Percentiles rank a stretch among this genome's conserved stretches.
Evolutionary conservation across 495 filamentous ascomycete genomes (phyloP).

Genomic region (Talaromyces stipitatus): DNA sequence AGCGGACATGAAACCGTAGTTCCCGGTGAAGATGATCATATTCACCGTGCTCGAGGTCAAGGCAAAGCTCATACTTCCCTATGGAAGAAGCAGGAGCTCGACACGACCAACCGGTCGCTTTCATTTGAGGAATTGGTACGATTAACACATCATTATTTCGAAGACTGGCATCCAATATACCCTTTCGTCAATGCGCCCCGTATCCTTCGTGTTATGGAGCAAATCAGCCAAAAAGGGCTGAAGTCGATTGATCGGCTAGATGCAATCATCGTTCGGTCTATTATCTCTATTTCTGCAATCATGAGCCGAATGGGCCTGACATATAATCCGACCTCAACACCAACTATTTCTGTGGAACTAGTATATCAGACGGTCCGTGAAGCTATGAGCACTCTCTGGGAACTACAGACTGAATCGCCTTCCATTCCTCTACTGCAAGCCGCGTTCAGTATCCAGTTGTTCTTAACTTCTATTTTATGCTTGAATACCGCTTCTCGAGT

Average conservation of each 20-base stretch:
- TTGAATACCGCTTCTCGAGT: conserved; percentile 42
- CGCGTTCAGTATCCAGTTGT: conserved; percentile 35
- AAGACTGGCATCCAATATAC: conserved; percentile 41
- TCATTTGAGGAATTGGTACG: conserved; percentile 27
- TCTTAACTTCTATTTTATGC: conserved; percentile 37
- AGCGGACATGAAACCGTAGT: conserved; percentile 25
- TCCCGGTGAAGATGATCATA: conserved; percentile 40
- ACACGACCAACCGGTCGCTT: conserved; percentile 8
- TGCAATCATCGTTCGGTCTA: conserved; percentile 32
- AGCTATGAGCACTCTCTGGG: conserved; percentile 27
- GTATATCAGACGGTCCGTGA: conserved; percentile 30
- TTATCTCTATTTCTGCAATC: conserved; percentile 33
- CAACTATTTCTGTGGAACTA: conserved; percentile 20
- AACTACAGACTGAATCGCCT: conserved; percentile 26
- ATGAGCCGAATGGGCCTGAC: neutral
- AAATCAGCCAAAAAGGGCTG: conserved; percentile 16
- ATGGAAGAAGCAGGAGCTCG: conserved; percentile 23
- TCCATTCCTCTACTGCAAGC: conserved; percentile 35
- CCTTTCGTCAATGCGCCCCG: conserved; percentile 38
- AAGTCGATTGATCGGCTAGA: conserved; percentile 17
- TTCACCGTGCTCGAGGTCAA: conserved; percentile 13
- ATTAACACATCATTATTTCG: conserved; percentile 39
- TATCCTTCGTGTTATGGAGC: conserved; percentile 30
- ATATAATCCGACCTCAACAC: conserved; percentile 6
- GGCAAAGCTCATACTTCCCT: conserved; percentile 10